Percentiles rank a stretch among this genome's conserved stretches.
These are phyloP conservation scores for Wickerhamomyces alni DNA, from an alignment of 805 yeast species.

Conservation along the genomic window DNA sequence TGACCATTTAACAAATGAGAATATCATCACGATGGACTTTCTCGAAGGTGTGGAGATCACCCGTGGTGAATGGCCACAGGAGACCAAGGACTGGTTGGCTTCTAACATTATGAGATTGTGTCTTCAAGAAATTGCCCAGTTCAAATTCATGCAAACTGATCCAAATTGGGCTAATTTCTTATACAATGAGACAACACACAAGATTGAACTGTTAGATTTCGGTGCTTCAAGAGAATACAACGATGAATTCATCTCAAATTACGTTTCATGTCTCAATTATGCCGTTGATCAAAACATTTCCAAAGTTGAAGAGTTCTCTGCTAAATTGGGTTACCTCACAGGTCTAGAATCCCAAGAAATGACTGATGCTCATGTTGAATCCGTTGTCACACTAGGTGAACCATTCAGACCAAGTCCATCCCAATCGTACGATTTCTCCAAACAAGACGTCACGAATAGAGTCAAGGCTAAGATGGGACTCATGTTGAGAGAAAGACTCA, in stretches of 20 bases:
- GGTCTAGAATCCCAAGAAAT: constrained; percentile 84
- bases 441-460: constrained; percentile 90
- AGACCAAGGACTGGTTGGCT: constrained; percentile 74
- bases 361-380: constrained; percentile 90
- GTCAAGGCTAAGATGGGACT: constrained; percentile 82
- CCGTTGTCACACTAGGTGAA: constrained; percentile 86
- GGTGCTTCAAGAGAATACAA: constrained; percentile 88
- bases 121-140: constrained; percentile 75
- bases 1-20: constrained; percentile 71
- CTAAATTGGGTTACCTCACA: constrained; percentile 79
- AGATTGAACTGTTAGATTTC: constrained; percentile 85
- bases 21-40: constrained; percentile 83
- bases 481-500: constrained; percentile 85
- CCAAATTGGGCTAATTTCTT: constrained; percentile 99
- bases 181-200: constrained; percentile 62
- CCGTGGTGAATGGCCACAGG: constrained; percentile 70
- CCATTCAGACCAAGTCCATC: constrained; percentile 56
- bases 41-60: constrained; percentile 81
- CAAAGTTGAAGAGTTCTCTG: constrained; percentile 58
- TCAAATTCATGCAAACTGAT: constrained; percentile 95
- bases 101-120: constrained; percentile 83
- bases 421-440: constrained; percentile 61
- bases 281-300: constrained; percentile 66
- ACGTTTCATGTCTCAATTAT: constrained; percentile 65
- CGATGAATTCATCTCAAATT: constrained; percentile 59